Base-by-base conservation (phyloP, 73 alveolate species). In the Paramecium pentaurelia region DNA sequence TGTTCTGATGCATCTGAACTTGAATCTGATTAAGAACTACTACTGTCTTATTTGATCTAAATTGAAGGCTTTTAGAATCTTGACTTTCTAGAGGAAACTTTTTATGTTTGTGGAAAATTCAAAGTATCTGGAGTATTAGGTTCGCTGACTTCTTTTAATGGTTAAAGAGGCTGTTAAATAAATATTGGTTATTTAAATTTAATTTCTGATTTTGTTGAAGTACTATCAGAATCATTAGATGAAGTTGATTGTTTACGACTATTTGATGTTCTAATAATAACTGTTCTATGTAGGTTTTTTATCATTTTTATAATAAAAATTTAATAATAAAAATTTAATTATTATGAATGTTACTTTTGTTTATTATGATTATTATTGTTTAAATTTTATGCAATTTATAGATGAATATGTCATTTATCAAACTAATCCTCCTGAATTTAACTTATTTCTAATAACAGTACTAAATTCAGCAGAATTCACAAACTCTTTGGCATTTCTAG, bases 1-100 rank as follows among this genome's bases (percentile, higher is more conserved):
- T 71, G 86, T 34, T 71, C 86, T 12, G 86, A 71, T 34, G 60
- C 60, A 30, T 71, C 86, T 37, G 87, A 73, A 73, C 60, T n/a
- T n/a, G 87, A 36, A 18, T 37, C 87, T 10, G 84, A 64, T 28
- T 32, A 32, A 8, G 70, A 51, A 16, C 25, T 22, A 34, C 27
- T n/a, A 12, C 42, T 28, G 14, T 64, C 84, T 16, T 60, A 60
- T 30, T 27, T 64, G 10, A 8, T 34, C 27, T 28, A 4, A 0
- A 20, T 10, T 25, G 47, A 11, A 32, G 84, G 49, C 27, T 34
- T 64, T 28, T 64, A 64, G 40, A 73, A 73, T 37, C 87, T 36
- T 1, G 64, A 73, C 27, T 73, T 73, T 73, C 87, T 73, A 1
- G 64, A 20, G 0, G 45, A 14, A 64, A 42, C 68, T n/a, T 73